Conservation (phyloP, 2,329 filamentous ascomycete genomes). For the Tolypocladium paradoxum region DNA sequence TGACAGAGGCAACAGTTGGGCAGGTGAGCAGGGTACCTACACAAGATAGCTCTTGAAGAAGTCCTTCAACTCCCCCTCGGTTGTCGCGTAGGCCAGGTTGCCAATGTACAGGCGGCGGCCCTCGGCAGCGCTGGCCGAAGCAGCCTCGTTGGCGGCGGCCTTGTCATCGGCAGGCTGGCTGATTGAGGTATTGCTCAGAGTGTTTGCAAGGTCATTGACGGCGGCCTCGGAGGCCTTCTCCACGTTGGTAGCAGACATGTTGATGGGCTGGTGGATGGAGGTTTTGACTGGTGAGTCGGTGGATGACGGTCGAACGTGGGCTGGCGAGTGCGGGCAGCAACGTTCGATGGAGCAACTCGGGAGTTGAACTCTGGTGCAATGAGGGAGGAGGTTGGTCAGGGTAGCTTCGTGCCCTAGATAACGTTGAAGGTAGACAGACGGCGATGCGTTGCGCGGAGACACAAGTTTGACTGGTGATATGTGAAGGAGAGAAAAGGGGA, state of each 20-base stretch:
- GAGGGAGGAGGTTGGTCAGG: constrained; percentile 49
- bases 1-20: not conserved
- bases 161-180: constrained; percentile 40
- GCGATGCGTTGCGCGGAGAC: constrained; percentile 36
- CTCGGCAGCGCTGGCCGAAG: constrained; percentile 94
- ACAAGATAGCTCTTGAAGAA: constrained; percentile 99
- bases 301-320: constrained; percentile 30
- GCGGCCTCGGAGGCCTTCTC: constrained; percentile 56
- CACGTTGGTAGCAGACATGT: constrained; percentile 66
- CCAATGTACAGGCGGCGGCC: constrained; percentile 99
- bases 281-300: constrained; percentile 34
- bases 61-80: constrained; percentile 98
- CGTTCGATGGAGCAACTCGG: constrained; percentile 32
- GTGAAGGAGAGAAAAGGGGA: constrained; percentile 28
- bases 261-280: constrained; percentile 37
- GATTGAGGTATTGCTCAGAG: constrained; percentile 65
- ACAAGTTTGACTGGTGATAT: constrained; percentile 32
- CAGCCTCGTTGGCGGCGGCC: constrained; percentile 70
- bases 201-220: constrained; percentile 68
- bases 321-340: constrained; percentile 21
- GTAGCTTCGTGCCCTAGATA: constrained; percentile 87
- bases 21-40: constrained; percentile 50
- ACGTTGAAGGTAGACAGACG: constrained; percentile 31
- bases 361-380: constrained; percentile 63
- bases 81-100: constrained; percentile 99